phyloP scores from a whole-genome alignment of 2,329 filamentous ascomycete genomes.

The Stachybotrys chartarum region DNA sequence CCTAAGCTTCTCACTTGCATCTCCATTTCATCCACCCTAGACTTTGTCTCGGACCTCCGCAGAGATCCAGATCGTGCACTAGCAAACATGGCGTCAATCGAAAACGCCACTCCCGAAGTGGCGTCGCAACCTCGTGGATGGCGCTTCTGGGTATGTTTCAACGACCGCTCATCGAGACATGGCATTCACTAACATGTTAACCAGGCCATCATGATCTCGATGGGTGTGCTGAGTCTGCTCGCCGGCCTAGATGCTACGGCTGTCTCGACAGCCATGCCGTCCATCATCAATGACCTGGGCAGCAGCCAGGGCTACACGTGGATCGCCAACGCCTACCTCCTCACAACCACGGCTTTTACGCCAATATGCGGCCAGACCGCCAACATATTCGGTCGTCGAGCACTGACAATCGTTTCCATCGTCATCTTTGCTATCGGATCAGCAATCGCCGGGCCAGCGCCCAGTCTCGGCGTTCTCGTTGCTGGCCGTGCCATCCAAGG shows the following conservation, averaged over 20 bases:
- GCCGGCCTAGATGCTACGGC: constrained; percentile 18
- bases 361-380: constrained; percentile 36
- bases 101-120: background rate
- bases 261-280: constrained; percentile 18
- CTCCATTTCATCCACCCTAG: too few relatives aligned
- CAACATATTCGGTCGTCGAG: constrained; percentile 44
- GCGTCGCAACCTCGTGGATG: background rate
- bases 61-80: background rate
- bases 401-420: constrained; percentile 29
- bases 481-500: constrained; percentile 25
- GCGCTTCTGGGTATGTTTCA: background rate
- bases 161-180: background rate
- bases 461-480: constrained; percentile 38
- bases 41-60: too few relatives aligned
- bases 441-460: constrained; percentile 41
- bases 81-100: background rate
- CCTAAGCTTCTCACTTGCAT: too few relatives aligned
- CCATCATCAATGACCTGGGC: constrained; percentile 12
- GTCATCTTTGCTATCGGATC: constrained; percentile 44
- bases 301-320: constrained; percentile 16
- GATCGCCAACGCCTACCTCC: constrained; percentile 17
- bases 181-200: background rate
- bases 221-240: constrained; percentile 3
- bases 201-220: background rate
- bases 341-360: constrained; percentile 7